Conservation (phyloP, 148 eudicot species). For the Mesembryanthemum crystallinum region DNA sequence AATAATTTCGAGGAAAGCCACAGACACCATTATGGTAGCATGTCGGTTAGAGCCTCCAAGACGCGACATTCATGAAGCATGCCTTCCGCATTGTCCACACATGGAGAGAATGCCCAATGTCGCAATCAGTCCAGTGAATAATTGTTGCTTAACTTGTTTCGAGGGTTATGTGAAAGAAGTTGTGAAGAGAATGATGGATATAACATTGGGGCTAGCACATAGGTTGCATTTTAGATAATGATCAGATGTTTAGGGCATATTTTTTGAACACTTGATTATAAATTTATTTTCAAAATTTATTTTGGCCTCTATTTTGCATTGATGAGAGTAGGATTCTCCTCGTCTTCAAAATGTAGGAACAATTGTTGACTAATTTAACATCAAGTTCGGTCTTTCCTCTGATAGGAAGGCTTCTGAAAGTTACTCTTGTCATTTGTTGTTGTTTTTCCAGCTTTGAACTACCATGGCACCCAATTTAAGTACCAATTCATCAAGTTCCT, state of each 20-base stretch:
- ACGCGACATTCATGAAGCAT: conserved; percentile 28
- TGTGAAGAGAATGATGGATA: conserved; percentile 31
- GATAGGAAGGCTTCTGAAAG: background rate
- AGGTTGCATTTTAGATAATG: conserved; percentile 23
- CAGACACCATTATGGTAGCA: conserved; percentile 46
- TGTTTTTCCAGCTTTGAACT: background rate
- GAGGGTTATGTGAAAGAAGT: conserved; percentile 37
- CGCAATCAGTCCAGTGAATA: conserved; percentile 25
- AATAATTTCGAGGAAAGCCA: conserved; percentile 37
- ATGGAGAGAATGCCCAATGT: conserved; percentile 12
- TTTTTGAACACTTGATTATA: conserved; percentile 11
- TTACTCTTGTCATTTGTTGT: background rate
- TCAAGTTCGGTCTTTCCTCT: background rate
- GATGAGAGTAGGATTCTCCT: conserved; percentile 8
- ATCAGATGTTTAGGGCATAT: background rate
- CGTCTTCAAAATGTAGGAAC: background rate
- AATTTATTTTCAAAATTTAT: background rate
- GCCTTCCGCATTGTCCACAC: conserved; percentile 26
- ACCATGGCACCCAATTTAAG: too few species aligned
- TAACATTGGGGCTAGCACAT: conserved; percentile 10
- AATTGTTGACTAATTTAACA: background rate
- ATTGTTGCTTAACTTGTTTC: conserved; percentile 43
- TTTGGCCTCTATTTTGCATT: background rate
- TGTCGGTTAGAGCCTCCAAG: conserved; percentile 33
- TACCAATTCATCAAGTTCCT: too few species aligned